These are phyloP conservation scores for Backusella psychrophila DNA, from an alignment of 192 early-diverging fungal species.

Conservation along the genomic window DNA sequence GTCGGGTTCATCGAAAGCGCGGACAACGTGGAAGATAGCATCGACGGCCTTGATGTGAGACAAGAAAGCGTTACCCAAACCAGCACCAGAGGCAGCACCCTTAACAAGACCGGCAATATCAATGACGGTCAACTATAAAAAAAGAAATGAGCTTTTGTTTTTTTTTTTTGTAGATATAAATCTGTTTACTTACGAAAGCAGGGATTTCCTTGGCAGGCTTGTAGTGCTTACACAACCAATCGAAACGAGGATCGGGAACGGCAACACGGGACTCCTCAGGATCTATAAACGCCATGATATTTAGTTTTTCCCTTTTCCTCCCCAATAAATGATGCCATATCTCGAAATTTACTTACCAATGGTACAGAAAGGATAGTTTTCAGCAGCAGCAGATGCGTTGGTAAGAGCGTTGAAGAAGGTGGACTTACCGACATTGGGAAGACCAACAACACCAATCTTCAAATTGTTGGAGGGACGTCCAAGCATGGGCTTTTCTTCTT, in stretches of 20 bases:
- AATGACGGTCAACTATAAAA: constrained; percentile 77
- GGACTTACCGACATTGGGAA: constrained; percentile 97
- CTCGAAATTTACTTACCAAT: constrained; percentile 47
- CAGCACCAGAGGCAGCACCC: constrained; percentile 75
- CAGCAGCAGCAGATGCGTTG: constrained; percentile 66
- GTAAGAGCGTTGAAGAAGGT: constrained; percentile 85
- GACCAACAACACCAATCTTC: constrained; percentile 93
- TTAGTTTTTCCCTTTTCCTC: neutral
- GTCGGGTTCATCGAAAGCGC: constrained; percentile 91
- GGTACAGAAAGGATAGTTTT: constrained; percentile 99
- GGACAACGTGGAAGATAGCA: constrained; percentile 82
- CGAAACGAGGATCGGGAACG: constrained; percentile 89
- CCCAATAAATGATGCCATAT: neutral
- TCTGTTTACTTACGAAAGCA: constrained; percentile 45
- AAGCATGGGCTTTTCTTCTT: constrained; percentile 73
- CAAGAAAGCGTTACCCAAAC: constrained; percentile 94
- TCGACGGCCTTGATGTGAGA: constrained; percentile 86
- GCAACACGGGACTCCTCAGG: constrained; percentile 89
- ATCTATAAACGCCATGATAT: constrained; percentile 49
- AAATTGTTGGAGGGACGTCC: constrained; percentile 87
- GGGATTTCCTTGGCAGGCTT: constrained; percentile 66
- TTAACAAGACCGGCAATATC: constrained; percentile 99
- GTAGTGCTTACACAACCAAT: constrained; percentile 72
- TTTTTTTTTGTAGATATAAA: neutral
- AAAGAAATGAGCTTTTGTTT: no score